These are phyloP conservation scores for Alternaria alternata DNA, from an alignment of 2,329 filamentous ascomycete genomes.

Conservation along the genomic window DNA sequence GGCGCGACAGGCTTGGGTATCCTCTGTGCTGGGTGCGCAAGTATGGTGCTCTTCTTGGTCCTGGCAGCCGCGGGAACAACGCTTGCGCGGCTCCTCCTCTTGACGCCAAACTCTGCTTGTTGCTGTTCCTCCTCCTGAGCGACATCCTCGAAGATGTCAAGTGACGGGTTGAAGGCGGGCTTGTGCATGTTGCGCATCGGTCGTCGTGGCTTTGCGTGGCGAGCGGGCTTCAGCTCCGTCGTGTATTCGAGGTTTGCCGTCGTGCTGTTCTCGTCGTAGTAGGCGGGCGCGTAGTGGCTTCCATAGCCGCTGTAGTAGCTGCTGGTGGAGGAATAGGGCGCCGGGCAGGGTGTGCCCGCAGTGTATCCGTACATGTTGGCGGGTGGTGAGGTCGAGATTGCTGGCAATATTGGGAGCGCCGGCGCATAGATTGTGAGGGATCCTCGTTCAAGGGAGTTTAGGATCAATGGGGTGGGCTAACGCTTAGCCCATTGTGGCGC, in stretches of 20 bases:
- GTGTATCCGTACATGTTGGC: slow-evolving; percentile 45
- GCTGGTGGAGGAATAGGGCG: slow-evolving; percentile 37
- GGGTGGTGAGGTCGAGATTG: slow-evolving; percentile 4
- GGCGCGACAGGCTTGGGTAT: slow-evolving; percentile 36
- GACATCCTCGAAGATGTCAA: slow-evolving; percentile 52
- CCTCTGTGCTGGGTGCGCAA: slow-evolving; percentile 50
- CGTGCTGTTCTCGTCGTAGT: slow-evolving; percentile 42
- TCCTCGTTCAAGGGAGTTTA: slow-evolving; percentile 20
- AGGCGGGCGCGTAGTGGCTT: slow-evolving; percentile 44
- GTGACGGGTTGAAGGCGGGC: slow-evolving; percentile 41
- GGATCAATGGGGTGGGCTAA: slow-evolving; percentile 14
- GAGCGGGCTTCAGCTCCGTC: slow-evolving; percentile 42
- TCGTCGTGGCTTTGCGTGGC: slow-evolving; percentile 46
- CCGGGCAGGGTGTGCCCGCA: slow-evolving; percentile 49
- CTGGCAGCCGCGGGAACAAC: slow-evolving; percentile 30
- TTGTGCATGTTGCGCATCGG: slow-evolving; percentile 41
- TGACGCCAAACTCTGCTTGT: slow-evolving; percentile 32
- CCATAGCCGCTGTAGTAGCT: slow-evolving; percentile 39
- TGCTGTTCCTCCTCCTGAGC: slow-evolving; percentile 45
- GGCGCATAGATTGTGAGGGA: slow-evolving; percentile 24
- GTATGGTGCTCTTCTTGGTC: slow-evolving; percentile 41
- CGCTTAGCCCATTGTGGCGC: slow-evolving; percentile 25
- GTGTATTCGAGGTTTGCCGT: slow-evolving; percentile 52
- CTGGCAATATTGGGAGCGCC: slow-evolving; percentile 23
- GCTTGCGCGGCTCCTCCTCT: slow-evolving; percentile 39